Conservation (phyloP, 441 rosid species). For the Syzygium syzygioides region DNA sequence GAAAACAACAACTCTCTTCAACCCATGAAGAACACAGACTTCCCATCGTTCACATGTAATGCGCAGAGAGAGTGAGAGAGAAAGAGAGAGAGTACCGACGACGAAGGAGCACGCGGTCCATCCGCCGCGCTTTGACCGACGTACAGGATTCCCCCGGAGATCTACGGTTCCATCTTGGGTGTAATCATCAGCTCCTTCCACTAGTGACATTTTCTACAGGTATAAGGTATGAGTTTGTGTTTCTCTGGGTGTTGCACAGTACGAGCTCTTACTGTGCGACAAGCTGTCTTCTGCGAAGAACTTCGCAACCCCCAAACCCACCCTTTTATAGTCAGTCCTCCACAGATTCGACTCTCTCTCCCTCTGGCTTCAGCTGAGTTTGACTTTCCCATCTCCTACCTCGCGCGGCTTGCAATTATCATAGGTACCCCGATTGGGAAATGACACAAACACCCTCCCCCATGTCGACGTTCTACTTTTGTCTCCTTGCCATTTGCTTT, state of each 20-base stretch:
- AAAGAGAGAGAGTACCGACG: neutral
- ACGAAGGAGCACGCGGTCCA: neutral
- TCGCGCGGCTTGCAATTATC: neutral
- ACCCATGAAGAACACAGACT: neutral
- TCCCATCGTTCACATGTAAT: too few species aligned
- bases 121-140: neutral
- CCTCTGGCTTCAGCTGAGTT: neutral
- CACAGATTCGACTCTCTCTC: neutral
- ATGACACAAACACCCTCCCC: neutral
- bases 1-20: neutral
- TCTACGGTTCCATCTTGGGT: neutral
- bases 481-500: neutral
- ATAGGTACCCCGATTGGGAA: neutral
- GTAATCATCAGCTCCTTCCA: neutral
- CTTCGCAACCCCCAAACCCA: neutral
- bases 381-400: neutral
- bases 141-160: neutral
- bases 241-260: neutral
- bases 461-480: neutral
- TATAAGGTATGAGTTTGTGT: neutral
- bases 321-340: neutral
- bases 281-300: neutral
- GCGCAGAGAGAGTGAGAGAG: neutral
- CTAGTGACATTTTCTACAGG: neutral
- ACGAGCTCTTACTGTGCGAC: neutral